Evolutionary conservation across 108 stramenopile species (phyloP).

Genomic region (Pseudonitzschia pungens): DNA sequence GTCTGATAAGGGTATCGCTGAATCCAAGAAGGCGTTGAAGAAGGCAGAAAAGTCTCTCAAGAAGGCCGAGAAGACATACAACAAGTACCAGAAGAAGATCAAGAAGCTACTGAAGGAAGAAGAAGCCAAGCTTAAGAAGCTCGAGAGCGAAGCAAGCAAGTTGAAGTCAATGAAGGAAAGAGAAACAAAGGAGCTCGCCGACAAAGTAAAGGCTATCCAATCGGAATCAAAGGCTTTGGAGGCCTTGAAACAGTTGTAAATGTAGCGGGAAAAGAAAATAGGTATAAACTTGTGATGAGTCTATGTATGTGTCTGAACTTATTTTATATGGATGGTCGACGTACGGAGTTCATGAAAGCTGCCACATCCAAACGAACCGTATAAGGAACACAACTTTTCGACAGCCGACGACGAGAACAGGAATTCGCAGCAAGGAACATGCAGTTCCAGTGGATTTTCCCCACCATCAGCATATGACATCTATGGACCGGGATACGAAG

Average conservation of each 20-base stretch:
- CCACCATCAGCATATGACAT: background rate
- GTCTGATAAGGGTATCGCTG: slow-evolving; percentile 13
- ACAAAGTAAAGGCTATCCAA: slow-evolving; percentile 23
- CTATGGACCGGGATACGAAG: background rate
- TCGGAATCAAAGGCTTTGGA: slow-evolving; percentile 29
- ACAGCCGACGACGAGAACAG: background rate
- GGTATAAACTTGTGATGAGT: background rate
- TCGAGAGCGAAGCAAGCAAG: slow-evolving; percentile 19
- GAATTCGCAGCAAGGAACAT: slow-evolving; percentile 16
- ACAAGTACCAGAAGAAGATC: slow-evolving; percentile 23
- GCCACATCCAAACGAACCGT: background rate
- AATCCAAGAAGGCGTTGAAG: slow-evolving; percentile 25
- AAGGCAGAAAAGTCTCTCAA: slow-evolving; percentile 28
- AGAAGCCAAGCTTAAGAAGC: slow-evolving; percentile 27
- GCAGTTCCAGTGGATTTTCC: background rate
- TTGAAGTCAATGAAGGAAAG: slow-evolving; percentile 22
- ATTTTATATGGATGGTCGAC: background rate
- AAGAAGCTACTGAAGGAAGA: slow-evolving; percentile 26
- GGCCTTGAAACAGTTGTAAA: slow-evolving; percentile 23
- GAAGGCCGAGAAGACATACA: slow-evolving; percentile 30
- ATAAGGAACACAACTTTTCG: background rate
- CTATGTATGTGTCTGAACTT: background rate
- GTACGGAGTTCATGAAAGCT: background rate
- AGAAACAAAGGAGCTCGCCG: slow-evolving; percentile 25
- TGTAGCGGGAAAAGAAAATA: background rate